These are phyloP conservation scores for Pseudocercospora pini-densiflorae DNA, from an alignment of 2,329 filamentous ascomycete species.

Conservation along the genomic window DNA sequence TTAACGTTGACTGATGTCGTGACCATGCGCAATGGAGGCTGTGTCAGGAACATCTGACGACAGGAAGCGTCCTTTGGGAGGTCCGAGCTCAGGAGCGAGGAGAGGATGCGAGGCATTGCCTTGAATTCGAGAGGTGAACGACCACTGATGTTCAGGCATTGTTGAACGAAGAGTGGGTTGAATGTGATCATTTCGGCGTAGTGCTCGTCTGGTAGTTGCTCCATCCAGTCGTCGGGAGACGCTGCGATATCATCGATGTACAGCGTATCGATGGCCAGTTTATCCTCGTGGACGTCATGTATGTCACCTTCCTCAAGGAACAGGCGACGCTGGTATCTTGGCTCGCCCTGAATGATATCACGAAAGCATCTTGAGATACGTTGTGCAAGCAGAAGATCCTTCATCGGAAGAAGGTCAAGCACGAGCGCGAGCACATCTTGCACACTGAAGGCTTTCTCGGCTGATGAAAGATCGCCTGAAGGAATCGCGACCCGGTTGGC, in stretches of 20 bases:
- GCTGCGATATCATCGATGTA: background rate
- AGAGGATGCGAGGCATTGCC: background rate
- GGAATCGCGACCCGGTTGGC: too few species aligned
- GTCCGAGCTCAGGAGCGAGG: background rate
- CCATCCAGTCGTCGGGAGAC: background rate
- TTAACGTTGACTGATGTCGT: background rate
- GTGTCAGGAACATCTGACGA: constrained; percentile 1
- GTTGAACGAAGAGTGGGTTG: background rate
- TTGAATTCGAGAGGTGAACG: background rate
- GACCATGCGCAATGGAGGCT: background rate
- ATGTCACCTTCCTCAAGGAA: background rate
- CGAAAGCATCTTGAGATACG: background rate
- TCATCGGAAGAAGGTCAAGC: background rate
- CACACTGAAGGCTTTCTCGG: too few species aligned
- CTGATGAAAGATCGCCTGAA: too few species aligned
- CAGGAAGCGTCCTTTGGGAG: background rate
- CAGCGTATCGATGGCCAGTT: background rate
- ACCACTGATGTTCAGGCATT: background rate
- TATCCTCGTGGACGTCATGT: background rate
- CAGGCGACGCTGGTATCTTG: background rate
- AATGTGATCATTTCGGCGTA: background rate
- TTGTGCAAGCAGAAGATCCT: constrained; percentile 2
- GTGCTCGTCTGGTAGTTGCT: background rate
- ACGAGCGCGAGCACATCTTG: background rate
- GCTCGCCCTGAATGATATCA: background rate